phyloP scores from a whole-genome alignment of 768 basidiomycete species.

The Filobasidium wieringae region DNA sequence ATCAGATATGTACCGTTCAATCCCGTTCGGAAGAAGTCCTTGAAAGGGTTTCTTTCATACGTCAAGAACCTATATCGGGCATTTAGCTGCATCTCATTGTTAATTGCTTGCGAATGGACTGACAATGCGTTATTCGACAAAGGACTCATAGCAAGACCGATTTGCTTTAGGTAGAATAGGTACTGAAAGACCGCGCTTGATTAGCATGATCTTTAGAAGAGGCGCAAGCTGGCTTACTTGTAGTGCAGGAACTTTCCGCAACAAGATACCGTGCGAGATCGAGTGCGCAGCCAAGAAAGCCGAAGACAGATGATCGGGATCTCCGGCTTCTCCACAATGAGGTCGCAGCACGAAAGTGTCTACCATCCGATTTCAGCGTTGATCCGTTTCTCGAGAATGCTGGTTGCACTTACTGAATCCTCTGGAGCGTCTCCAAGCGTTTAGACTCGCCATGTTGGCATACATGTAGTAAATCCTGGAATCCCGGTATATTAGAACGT shows the following conservation, averaged over 20 bases:
- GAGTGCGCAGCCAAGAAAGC: conserved; percentile 94
- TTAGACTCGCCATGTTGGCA: conserved; percentile 87
- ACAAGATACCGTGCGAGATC: conserved; percentile 95
- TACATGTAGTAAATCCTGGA: conserved; percentile 92
- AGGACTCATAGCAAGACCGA: conserved; percentile 96
- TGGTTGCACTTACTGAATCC: conserved; percentile 67
- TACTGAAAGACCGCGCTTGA: conserved; percentile 48
- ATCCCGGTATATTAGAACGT: conserved; percentile 1
- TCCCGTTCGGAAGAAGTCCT: conserved; percentile 91
- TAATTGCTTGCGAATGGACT: background rate
- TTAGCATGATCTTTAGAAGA: background rate
- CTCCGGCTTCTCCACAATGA: conserved; percentile 94
- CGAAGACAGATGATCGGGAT: conserved; percentile 91
- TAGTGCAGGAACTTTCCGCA: conserved; percentile 92
- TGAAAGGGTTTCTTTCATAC: conserved; percentile 92
- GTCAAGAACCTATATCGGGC: conserved; percentile 38
- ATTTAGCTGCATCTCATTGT: too few species aligned
- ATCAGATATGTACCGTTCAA: conserved; percentile 72
- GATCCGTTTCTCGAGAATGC: too few species aligned
- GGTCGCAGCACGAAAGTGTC: conserved; percentile 95
- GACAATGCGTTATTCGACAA: conserved; percentile 91
- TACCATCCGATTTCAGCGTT: conserved; percentile 37
- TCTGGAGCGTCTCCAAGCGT: conserved; percentile 73
- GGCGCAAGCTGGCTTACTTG: conserved; percentile 10
- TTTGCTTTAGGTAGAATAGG: conserved; percentile 94